Evolutionary conservation across 2,329 filamentous ascomycete species (phyloP).

Genomic region (Alternaria novae-zelandiae): DNA sequence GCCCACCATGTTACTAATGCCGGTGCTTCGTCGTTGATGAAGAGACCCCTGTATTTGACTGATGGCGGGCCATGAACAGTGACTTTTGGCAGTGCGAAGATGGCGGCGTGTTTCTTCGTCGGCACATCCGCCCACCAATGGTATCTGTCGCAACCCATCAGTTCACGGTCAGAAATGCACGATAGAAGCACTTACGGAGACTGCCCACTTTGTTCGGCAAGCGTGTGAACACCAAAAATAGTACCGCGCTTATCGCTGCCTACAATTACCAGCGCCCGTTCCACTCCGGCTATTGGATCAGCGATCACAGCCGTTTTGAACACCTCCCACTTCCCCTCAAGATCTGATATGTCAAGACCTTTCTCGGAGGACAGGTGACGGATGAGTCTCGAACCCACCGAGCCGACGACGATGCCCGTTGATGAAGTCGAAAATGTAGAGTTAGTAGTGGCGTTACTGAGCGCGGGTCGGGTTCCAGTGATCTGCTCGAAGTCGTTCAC

Average conservation of each 20-base stretch:
- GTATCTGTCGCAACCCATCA: slow-evolving; percentile 48
- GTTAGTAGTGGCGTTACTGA: not conserved
- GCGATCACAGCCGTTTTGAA: slow-evolving; percentile 65
- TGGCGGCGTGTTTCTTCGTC: slow-evolving; percentile 55
- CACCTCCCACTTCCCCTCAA: slow-evolving; percentile 70
- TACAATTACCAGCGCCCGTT: slow-evolving; percentile 67
- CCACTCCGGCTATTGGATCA: slow-evolving; percentile 61
- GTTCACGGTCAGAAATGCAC: fast-evolving
- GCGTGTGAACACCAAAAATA: slow-evolving; percentile 71
- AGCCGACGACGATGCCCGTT: slow-evolving; percentile 68
- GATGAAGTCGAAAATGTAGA: not conserved
- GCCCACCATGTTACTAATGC: slow-evolving; percentile 65
- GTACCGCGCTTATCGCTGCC: slow-evolving; percentile 69
- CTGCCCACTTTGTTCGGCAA: slow-evolving; percentile 74
- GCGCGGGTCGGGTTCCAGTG: slow-evolving; percentile 9
- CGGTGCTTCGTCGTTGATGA: slow-evolving; percentile 72
- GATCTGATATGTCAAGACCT: slow-evolving; percentile 62
- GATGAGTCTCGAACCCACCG: slow-evolving; percentile 67
- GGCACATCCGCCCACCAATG: slow-evolving; percentile 71
- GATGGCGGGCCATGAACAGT: slow-evolving; percentile 65
- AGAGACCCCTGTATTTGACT: slow-evolving; percentile 71
- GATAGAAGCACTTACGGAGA: slow-evolving; percentile 51
- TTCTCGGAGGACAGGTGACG: slow-evolving; percentile 60
- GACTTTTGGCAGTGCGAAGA: slow-evolving; percentile 61
- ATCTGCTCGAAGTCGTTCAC: slow-evolving; percentile 22